Evolutionary conservation across 768 basidiomycete genomes (phyloP), one percentile per base, ranked within the genome.

Genomic region (Amylocystis lapponica): DNA sequence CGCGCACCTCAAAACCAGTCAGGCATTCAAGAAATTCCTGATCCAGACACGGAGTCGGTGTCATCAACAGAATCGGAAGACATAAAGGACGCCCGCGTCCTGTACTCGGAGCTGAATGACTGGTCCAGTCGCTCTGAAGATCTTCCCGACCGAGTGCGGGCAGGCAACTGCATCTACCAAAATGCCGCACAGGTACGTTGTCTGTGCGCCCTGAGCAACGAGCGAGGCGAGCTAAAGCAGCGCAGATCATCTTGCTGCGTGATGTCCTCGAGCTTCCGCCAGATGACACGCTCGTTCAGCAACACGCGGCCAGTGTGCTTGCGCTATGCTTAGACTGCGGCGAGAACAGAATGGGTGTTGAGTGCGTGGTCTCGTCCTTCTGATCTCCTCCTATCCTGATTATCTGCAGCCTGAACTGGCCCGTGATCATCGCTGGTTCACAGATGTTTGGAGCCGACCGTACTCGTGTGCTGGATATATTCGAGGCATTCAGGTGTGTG

Each of bases 101-200:
- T 61, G 31, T 56, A 62, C 46, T 40, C 47, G 40, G 43, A 52
- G 27, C 51, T 65, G 41, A 53, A 63, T 32, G 50, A 45, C 32
- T 64, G 59, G 41, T 36, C 44, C 46, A 58, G 53, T 56, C 49
- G 56, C 37, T 49, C 49, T 45, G 54, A 45, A 16, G 8, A 35
- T 7, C 36, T 41, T 35, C 60, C 57, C 45, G 50, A 55, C 43
- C 50, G 61, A 17, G 49, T 60, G 39, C 56, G 58, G 29, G 61
- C 59, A 40, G 64, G 67, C 36, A 64, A 63, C 59, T 54, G 58
- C 54, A 63, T 57, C 45, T 63, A 68, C 58, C 60, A 61, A 43
- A 57, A 58, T 45, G 55, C 53, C 25, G 55, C 58, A 39, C 61
- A 66, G 64, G 68, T 67, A 30, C 38, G 60, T n/a, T n/a, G n/a